Conservation (phyloP, 129 eudicot genomes). For the Helichrysum umbraculigerum region DNA sequence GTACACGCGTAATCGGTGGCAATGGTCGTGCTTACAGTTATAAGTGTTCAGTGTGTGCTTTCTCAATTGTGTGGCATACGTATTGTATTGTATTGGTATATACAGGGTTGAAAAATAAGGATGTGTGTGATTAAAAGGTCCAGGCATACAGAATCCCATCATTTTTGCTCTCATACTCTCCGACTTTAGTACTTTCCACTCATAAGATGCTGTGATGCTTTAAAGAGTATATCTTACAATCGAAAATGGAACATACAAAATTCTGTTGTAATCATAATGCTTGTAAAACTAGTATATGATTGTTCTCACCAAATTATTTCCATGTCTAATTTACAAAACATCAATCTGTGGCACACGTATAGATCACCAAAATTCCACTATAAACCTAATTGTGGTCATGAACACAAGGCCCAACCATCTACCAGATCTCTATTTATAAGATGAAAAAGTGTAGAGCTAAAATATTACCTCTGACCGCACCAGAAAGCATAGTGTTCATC, state of each 20-base stretch:
- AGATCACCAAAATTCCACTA: too few species aligned
- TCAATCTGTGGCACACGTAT: not conserved
- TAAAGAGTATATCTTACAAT: not conserved
- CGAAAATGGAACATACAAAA: not conserved
- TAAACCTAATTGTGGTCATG: too few species aligned
- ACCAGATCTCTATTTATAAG: not conserved
- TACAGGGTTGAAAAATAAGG: not conserved
- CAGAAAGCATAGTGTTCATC: conserved; percentile 78
- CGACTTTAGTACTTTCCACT: not conserved
- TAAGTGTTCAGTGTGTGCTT: not conserved
- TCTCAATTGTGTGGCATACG: not conserved
- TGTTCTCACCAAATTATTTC: not conserved
- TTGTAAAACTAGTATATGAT: not conserved
- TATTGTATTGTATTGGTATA: too few species aligned
- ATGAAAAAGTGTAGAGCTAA: not conserved
- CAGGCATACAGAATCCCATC: not conserved
- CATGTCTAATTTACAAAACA: not conserved
- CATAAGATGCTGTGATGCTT: not conserved
- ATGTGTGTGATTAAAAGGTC: not conserved
- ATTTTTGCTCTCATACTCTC: not conserved
- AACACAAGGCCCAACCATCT: too few species aligned
- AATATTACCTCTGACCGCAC: conserved; percentile 18
- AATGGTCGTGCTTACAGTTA: not conserved
- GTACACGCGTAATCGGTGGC: not conserved
- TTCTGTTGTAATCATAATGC: not conserved